Evolutionary conservation across 164 flowering plant genomes (phyloP), one percentile per base, ranked within the genome.

Genomic region (Macadamia tetraphylla): DNA sequence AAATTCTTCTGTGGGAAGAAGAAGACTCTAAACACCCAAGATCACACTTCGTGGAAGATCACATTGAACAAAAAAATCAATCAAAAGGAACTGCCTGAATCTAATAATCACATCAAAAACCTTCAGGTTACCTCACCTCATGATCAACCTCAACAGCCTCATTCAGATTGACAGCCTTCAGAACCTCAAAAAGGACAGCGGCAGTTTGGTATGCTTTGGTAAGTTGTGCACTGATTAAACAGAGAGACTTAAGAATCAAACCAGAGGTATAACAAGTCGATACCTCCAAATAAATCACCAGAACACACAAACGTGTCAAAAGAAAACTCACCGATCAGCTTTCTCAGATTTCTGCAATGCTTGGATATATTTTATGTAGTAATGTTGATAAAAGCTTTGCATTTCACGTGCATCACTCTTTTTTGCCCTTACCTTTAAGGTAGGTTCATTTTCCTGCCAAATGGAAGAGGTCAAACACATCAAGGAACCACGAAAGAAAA

Each of bases 141-240:
- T 85, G 84, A 72, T 88, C 98, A 75, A 95, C 91, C 80, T 88
- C 94, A 63, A 89, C 80, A 17, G 97, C 67, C 58, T 92, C 92
- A 6, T 93, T 92, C 79, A 76, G 79, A 70, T 89, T 92, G 49
- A 95, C 98, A 78, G 99, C 98, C 79, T 84, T 95, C 82, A 95
- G 73, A 70, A 95, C 99, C 82, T 92, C 99, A 80, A 95, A 95
- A 56, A 95, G 89, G 64, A 95, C 98, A 79, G 88, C 87, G 51
- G 99, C 99, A 60, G 98, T 95, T 79, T 95, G 99, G 68, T 95
- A 95, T 31, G 99, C 98, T 77, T 92, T 95, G 12, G 99, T 92
- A 60, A 95, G 92, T 75, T 95, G 99, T 29, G 99, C 98, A 78
- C 99, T 95, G 80, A 69, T 68, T 6, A 74, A 12, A 52, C 3